Evolutionary conservation across 192 early-diverging fungal genomes (phyloP).

Genomic region (Helicostylum pulchrum): DNA sequence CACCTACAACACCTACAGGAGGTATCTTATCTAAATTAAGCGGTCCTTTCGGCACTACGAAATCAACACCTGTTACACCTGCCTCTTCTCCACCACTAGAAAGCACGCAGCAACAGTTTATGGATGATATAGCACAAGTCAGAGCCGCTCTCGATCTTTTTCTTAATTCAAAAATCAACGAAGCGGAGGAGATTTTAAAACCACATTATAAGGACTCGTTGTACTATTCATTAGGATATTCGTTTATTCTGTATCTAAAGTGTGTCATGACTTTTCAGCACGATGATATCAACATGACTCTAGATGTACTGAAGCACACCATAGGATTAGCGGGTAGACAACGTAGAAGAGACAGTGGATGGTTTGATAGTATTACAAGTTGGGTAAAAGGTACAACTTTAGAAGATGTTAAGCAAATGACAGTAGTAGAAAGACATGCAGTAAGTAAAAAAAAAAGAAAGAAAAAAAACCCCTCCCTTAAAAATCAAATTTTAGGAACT

Average conservation of each 20-base stretch:
- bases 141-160: conserved; percentile 68
- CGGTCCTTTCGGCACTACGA: neutral
- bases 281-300: conserved; percentile 60
- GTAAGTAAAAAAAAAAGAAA: conserved; percentile 33
- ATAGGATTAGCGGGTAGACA: conserved; percentile 57
- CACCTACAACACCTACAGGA: neutral
- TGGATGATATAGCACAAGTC: conserved; percentile 38
- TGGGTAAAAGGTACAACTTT: conserved; percentile 44
- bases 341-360: conserved; percentile 56
- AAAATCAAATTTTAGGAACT: conserved; percentile 50
- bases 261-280: conserved; percentile 80
- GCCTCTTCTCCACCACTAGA: neutral
- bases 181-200: conserved; percentile 59
- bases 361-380: conserved; percentile 46
- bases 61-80: neutral
- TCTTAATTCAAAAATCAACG: conserved; percentile 68
- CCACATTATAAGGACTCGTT: conserved; percentile 44
- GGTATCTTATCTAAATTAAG: neutral
- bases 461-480: neutral
- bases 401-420: conserved; percentile 51
- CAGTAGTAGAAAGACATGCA: conserved; percentile 57
- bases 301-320: conserved; percentile 58
- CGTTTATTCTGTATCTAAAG: conserved; percentile 65
- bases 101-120: neutral
- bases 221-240: conserved; percentile 70